Evolutionary conservation across 805 yeast species (phyloP).

Genomic region (Kuraishia floccosa): DNA sequence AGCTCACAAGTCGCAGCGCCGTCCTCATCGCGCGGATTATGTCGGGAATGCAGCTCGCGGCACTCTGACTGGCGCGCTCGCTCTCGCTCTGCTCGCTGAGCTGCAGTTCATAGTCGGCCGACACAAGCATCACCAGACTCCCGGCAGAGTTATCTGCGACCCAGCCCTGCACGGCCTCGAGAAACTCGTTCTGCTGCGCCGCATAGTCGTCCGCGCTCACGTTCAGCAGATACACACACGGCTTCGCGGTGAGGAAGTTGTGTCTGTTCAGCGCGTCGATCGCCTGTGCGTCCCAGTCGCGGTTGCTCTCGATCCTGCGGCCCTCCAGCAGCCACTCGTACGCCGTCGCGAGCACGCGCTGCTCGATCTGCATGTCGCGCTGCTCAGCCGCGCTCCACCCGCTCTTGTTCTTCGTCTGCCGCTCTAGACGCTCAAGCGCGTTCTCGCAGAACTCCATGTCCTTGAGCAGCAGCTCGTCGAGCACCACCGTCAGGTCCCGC

Average conservation of each 20-base stretch:
- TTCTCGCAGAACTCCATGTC: constrained; percentile 70
- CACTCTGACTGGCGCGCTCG: constrained; percentile 64
- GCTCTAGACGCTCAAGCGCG: constrained; percentile 44
- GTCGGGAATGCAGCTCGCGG: constrained; percentile 74
- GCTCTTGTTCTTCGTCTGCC: constrained; percentile 67
- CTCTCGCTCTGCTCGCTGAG: constrained; percentile 25
- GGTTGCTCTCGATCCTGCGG: constrained; percentile 72
- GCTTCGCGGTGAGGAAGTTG: constrained; percentile 89
- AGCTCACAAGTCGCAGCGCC: constrained; percentile 78
- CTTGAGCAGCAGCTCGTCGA: constrained; percentile 52
- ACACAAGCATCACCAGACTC: constrained; percentile 22
- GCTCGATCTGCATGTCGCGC: constrained; percentile 77
- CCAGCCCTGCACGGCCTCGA: constrained; percentile 81
- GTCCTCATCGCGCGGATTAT: constrained; percentile 82
- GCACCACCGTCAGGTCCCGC: constrained; percentile 51
- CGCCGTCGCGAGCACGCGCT: constrained; percentile 65
- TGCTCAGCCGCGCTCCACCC: constrained; percentile 59
- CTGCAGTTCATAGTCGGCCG: constrained; percentile 19
- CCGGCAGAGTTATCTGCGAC: constrained; percentile 81
- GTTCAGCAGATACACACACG: constrained; percentile 86
- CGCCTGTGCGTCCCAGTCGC: constrained; percentile 81
- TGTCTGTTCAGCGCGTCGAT: constrained; percentile 82
- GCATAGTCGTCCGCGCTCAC: constrained; percentile 81
- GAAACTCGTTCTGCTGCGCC: constrained; percentile 81
- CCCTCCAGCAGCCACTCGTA: constrained; percentile 74